phyloP scores from a whole-genome alignment of 1,139 yeast species.

The Schizosaccharomyces versatilis region DNA sequence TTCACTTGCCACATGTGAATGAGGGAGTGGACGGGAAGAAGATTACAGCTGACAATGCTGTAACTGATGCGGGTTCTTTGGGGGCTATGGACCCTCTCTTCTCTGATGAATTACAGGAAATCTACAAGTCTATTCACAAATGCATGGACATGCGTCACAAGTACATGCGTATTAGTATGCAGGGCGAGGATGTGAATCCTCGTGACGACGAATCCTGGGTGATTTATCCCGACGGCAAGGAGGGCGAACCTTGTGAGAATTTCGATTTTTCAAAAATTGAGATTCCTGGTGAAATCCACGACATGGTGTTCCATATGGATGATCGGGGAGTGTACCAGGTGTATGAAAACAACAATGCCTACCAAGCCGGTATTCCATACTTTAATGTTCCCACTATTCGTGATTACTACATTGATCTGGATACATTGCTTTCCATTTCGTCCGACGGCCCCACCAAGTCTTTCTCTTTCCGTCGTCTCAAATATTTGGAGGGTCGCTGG shows the following conservation, averaged over 20 bases:
- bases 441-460: conserved; percentile 96
- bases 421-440: conserved; percentile 43
- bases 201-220: conserved; percentile 51
- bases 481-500: conserved; percentile 92
- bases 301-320: conserved; percentile 31
- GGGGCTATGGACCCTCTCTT: background rate
- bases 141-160: conserved; percentile 60
- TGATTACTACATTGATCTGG: conserved; percentile 69
- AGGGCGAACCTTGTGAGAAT: conserved; percentile 24
- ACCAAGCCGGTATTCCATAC: conserved; percentile 19
- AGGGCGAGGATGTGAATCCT: conserved; percentile 58
- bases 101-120: conserved; percentile 34
- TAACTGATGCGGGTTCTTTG: background rate
- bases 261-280: conserved; percentile 39
- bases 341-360: conserved; percentile 20
- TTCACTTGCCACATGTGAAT: background rate
- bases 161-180: conserved; percentile 51
- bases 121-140: conserved; percentile 46
- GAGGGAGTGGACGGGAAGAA: background rate
- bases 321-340: conserved; percentile 51
- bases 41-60: background rate
- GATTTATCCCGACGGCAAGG: conserved; percentile 27
- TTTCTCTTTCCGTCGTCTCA: conserved; percentile 81
- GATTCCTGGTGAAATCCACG: conserved; percentile 40
- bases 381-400: conserved; percentile 52